Evolutionary conservation across 768 basidiomycete species (phyloP).

Genomic region (Ramaria rubella): DNA sequence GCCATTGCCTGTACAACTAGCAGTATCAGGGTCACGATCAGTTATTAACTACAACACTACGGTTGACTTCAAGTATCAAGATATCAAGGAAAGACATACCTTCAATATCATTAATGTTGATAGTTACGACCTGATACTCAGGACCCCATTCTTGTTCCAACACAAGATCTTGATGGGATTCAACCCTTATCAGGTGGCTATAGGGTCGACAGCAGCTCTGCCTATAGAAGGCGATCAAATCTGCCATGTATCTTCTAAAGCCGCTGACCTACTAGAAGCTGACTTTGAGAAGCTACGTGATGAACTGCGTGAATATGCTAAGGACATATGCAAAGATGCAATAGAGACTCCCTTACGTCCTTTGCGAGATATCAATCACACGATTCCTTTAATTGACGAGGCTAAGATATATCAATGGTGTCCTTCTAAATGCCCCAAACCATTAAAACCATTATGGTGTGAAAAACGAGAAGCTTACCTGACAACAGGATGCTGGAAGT

Average conservation of each 20-base stretch:
- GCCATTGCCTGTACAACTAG: conserved; percentile 34
- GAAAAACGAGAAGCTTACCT: conserved; percentile 27
- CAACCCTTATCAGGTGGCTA: neutral
- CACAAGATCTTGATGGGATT: conserved; percentile 5
- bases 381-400: conserved; percentile 30
- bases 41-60: conserved; percentile 27
- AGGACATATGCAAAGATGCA: conserved; percentile 13
- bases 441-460: conserved; percentile 19
- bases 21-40: conserved; percentile 35
- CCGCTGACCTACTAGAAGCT: conserved; percentile 13
- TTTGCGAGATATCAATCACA: conserved; percentile 30
- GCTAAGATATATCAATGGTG: conserved; percentile 29
- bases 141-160: conserved; percentile 20
- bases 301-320: conserved; percentile 19
- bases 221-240: conserved; percentile 13
- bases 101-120: conserved; percentile 36
- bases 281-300: conserved; percentile 10
- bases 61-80: conserved; percentile 29
- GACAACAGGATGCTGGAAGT: conserved; percentile 25
- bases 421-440: conserved; percentile 31
- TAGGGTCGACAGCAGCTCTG: neutral
- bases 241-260: conserved; percentile 12
- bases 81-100: conserved; percentile 22
- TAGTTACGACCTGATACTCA: conserved; percentile 33
- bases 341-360: conserved; percentile 21